Percentiles rank a stretch among this genome's conserved stretches.
These are phyloP conservation scores for Astrothelium subdiscretum DNA, from an alignment of 495 filamentous ascomycete genomes.

Conservation along the genomic window DNA sequence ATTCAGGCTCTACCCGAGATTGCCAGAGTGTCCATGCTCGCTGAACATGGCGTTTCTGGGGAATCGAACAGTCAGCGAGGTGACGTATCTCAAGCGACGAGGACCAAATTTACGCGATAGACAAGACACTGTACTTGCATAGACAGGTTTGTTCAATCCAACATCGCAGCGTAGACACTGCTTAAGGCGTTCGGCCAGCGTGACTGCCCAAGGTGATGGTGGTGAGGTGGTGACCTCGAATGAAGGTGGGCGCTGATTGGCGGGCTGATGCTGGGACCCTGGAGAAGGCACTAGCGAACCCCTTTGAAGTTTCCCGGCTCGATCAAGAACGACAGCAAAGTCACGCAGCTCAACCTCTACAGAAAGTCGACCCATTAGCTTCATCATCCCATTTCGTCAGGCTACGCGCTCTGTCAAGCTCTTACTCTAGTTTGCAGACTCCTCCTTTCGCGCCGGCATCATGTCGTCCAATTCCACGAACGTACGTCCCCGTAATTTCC, in stretches of 20 bases:
- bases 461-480: background rate
- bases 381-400: background rate
- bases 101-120: no score
- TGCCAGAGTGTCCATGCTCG: background rate
- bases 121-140: no score
- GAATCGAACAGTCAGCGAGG: background rate
- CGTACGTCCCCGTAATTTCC: conserved; percentile 1
- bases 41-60: background rate
- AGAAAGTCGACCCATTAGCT: no score
- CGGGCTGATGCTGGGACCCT: background rate
- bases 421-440: background rate
- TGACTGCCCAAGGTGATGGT: no score
- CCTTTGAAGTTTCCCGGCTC: conserved; percentile 2
- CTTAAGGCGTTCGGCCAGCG: no score
- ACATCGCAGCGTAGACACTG: no score
- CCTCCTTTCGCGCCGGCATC: background rate
- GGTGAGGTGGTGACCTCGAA: background rate
- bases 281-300: background rate
- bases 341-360: background rate
- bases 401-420: background rate
- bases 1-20: background rate
- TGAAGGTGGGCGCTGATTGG: background rate
- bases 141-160: no score
- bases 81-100: no score
- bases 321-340: background rate